These are phyloP conservation scores for Fraxinus latifolia DNA, from an alignment of 305 asterid species.

Conservation along the genomic window DNA sequence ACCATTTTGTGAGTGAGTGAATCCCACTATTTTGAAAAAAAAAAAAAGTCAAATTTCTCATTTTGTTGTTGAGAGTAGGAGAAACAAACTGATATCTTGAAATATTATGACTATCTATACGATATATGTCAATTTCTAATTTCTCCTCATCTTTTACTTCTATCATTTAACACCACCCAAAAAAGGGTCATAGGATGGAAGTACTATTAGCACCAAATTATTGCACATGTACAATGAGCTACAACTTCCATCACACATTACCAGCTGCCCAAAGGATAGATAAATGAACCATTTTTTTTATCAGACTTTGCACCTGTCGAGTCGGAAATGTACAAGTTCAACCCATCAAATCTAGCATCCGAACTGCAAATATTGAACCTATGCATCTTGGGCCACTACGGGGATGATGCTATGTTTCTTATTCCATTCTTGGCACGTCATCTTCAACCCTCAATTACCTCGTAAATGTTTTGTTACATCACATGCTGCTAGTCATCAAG, in stretches of 20 bases:
- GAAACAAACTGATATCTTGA: background rate
- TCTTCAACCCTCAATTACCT: background rate
- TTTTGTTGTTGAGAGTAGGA: too few relatives aligned
- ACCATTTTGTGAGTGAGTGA: too few relatives aligned
- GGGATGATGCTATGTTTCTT: background rate
- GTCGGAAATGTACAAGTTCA: background rate
- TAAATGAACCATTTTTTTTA: background rate
- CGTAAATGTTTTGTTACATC: background rate
- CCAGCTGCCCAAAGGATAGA: background rate
- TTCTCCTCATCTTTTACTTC: background rate
- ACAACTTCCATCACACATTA: too few relatives aligned
- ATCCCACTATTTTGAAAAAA: too few relatives aligned
- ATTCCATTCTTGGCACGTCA: background rate
- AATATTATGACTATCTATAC: too few relatives aligned
- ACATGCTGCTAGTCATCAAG: background rate
- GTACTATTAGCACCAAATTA: too few relatives aligned
- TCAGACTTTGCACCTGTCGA: background rate
- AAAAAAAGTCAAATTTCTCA: too few relatives aligned
- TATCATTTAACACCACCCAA: background rate
- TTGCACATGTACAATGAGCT: too few relatives aligned
- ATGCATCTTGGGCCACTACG: background rate
- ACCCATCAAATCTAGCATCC: background rate
- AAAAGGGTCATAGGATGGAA: too few relatives aligned
- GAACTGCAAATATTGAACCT: background rate
- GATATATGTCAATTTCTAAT: background rate